phyloP scores from a whole-genome alignment of 257 asterid genomes.

The Nicotiana otophora region DNA sequence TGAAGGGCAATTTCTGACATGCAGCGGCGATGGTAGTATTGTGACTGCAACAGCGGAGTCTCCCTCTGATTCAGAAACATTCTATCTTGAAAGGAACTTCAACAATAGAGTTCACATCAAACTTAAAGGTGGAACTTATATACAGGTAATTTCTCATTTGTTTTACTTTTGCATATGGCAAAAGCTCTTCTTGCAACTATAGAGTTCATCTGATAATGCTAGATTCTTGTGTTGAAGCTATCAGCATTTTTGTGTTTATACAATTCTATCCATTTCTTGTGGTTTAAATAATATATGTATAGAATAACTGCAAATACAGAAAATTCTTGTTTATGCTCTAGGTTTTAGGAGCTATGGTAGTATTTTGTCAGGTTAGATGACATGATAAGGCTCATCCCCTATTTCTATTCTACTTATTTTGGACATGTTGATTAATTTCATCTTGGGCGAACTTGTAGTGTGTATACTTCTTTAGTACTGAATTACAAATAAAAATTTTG shows the following conservation, averaged over 20 bases:
- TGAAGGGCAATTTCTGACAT: slow-evolving; percentile 59
- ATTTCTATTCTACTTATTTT: too few relatives aligned
- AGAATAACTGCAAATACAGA: too few relatives aligned
- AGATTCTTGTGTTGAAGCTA: neutral
- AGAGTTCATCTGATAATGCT: neutral
- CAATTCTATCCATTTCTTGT: neutral
- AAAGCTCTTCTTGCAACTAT: neutral
- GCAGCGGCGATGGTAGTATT: slow-evolving; percentile 41
- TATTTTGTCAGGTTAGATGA: too few relatives aligned
- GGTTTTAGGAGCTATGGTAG: too few relatives aligned
- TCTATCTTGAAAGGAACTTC: slow-evolving; percentile 56
- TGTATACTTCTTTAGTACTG: too few relatives aligned
- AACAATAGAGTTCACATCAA: slow-evolving; percentile 50
- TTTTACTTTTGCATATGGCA: neutral
- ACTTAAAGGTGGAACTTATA: slow-evolving; percentile 54
- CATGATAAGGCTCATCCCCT: too few relatives aligned
- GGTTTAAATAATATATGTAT: neutral
- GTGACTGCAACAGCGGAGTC: slow-evolving; percentile 50
- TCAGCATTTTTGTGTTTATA: neutral
- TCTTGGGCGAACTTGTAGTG: too few relatives aligned
- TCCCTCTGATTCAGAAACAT: slow-evolving; percentile 53
- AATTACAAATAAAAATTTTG: too few relatives aligned
- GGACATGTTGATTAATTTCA: too few relatives aligned
- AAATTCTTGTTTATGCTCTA: too few relatives aligned
- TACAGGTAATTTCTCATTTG: slow-evolving; percentile 42